A percentile compares a stretch with the other conserved stretches of the same genome.
Evolutionary conservation across 768 basidiomycete species (phyloP).

Genomic region (Agaricus sinodeliciosus): DNA sequence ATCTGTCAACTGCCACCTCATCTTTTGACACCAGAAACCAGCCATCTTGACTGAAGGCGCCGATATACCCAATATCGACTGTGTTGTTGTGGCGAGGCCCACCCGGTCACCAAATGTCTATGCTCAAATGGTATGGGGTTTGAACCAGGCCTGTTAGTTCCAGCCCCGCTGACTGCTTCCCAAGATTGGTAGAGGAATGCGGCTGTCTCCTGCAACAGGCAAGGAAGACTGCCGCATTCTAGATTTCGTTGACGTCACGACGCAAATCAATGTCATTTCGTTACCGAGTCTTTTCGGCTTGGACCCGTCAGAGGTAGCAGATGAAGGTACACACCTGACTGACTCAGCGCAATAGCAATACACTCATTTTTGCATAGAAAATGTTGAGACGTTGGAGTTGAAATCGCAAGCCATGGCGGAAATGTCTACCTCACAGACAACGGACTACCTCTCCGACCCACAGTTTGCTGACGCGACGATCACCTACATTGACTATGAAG

Average conservation of each 20-base stretch:
- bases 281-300: conserved; percentile 83
- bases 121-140: conserved; percentile 74
- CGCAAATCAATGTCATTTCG: conserved; percentile 68
- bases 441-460: neutral
- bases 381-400: conserved; percentile 1
- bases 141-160: neutral
- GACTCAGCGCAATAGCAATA: conserved; percentile 13
- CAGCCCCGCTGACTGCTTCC: neutral
- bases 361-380: neutral
- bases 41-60: conserved; percentile 91
- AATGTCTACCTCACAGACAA: neutral
- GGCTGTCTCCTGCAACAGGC: conserved; percentile 72
- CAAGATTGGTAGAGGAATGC: conserved; percentile 92
- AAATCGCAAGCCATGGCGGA: conserved; percentile 3
- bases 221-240: conserved; percentile 85
- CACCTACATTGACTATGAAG: conserved; percentile 69
- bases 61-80: conserved; percentile 94
- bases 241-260: conserved; percentile 80
- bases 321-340: conserved; percentile 45
- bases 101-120: conserved; percentile 87
- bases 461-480: conserved; percentile 30
- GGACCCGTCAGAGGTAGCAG: conserved; percentile 54
- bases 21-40: conserved; percentile 16
- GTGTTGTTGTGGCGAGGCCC: conserved; percentile 80
- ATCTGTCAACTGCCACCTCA: neutral